Base-by-base conservation (phyloP, 2,329 filamentous ascomycete genomes). In the Aspergillus sergii region DNA sequence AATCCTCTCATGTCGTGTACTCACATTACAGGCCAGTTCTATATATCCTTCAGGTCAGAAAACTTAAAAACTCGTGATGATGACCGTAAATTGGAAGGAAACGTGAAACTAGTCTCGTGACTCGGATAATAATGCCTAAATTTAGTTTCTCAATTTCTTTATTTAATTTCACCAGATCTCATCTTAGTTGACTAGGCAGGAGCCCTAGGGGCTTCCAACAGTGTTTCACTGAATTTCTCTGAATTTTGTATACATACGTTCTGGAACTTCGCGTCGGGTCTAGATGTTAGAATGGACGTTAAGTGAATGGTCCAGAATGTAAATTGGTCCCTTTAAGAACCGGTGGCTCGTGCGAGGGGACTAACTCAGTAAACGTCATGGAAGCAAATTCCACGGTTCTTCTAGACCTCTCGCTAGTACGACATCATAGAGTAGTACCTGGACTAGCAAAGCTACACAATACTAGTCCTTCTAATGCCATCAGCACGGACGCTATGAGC, bases 371-470 rank as follows among this genome's bases (percentile, higher is more conserved):
- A 30, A 54, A 54, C 51, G 51, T 54, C 51, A 54, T 54, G 21
- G 51, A 55, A 39, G n/a, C 19, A 26, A 26, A 39, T 55, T 55
- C 51, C 34, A 55, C 32, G 11, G 51, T 36, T 26, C 51, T 55
- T 55, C 51, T 55, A 55, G 51, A 55, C 51, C 51, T 12, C 30
- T 23, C 28, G n/a, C 32, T 55, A 55, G 51, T 55, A 55, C n/a
- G 36, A 55, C 51, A 55, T 55, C 51, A 55, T n/a, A 55, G 34
- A 36, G 51, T 55, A 39, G 51, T 21, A 55, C 51, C 51, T 32
- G 51, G 23, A 53, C 43, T 48, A 50, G 32, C 46, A 5, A 53
- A 14, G 23, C 32, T 30, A 50, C 32, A 3, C 36, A 28, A 34
- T 53, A 53, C n/a, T 57, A 57, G 53, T 46, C 21, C 45, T 23